Conservation (phyloP, 148 eudicot genomes). For the Chenopodium berlandieri region DNA sequence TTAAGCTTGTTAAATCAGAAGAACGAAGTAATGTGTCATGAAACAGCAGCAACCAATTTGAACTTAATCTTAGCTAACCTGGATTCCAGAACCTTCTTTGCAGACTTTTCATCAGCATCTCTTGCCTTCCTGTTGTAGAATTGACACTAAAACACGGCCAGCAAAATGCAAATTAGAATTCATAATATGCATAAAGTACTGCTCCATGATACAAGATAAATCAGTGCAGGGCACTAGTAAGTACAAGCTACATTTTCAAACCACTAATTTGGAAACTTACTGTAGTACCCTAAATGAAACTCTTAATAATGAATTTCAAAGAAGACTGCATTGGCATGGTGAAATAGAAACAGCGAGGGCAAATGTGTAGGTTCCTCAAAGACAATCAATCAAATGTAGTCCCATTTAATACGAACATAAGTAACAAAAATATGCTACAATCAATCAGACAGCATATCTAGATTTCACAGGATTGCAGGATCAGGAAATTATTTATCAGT, state of each 20-base stretch:
- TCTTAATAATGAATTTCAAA: background rate
- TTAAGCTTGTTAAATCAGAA: background rate
- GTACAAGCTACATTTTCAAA: too few relatives aligned
- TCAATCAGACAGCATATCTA: background rate
- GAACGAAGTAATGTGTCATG: background rate
- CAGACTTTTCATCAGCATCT: constrained; percentile 68
- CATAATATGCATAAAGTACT: background rate
- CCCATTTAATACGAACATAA: background rate
- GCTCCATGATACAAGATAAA: background rate
- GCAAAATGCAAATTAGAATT: background rate
- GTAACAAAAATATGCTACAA: background rate
- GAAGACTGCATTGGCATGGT: background rate
- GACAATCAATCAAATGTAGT: background rate
- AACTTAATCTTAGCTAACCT: constrained; percentile 35
- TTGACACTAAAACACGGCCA: constrained; percentile 50
- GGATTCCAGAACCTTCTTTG: constrained; percentile 42
- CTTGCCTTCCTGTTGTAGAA: constrained; percentile 55
- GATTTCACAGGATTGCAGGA: background rate
- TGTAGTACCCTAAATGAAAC: background rate
- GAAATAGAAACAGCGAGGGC: background rate
- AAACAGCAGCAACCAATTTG: background rate
- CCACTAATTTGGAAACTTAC: too few relatives aligned
- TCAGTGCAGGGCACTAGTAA: too few relatives aligned
- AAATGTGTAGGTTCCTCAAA: background rate
- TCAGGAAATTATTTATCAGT: background rate